Evolutionary conservation across 352 stramenopile species (phyloP).

Genomic region (Phytophthora melonis): DNA sequence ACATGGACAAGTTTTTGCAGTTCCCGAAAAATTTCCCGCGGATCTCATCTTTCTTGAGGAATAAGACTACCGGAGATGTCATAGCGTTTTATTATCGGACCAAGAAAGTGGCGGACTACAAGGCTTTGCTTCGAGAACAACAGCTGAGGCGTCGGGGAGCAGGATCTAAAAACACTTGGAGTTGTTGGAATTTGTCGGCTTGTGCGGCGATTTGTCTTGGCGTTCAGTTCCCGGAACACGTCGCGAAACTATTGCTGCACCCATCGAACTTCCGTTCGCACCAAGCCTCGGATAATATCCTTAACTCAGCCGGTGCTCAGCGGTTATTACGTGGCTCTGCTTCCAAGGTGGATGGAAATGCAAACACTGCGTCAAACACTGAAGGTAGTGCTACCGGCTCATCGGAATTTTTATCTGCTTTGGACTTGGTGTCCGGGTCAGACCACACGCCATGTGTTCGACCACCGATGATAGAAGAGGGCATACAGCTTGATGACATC

Average conservation of each 20-base stretch:
- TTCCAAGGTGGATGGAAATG: slow-evolving; percentile 21
- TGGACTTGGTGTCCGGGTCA: slow-evolving; percentile 43
- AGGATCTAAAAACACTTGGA: slow-evolving; percentile 91
- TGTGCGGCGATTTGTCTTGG: slow-evolving; percentile 86
- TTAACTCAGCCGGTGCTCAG: slow-evolving; percentile 77
- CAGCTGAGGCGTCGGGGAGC: slow-evolving; percentile 84
- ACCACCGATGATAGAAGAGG: slow-evolving; percentile 1
- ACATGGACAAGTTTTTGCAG: slow-evolving; percentile 98
- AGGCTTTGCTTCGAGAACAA: slow-evolving; percentile 92
- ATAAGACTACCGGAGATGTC: slow-evolving; percentile 97
- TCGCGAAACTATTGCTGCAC: slow-evolving; percentile 79
- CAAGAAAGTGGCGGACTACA: slow-evolving; percentile 98
- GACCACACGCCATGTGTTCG: slow-evolving; percentile 39
- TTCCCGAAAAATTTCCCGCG: slow-evolving; percentile 99
- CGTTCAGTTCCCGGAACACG: slow-evolving; percentile 77
- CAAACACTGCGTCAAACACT: slow-evolving; percentile 7
- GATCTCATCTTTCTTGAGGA: slow-evolving; percentile 94
- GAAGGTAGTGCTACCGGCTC: neutral
- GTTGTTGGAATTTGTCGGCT: slow-evolving; percentile 88
- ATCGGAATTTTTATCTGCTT: slow-evolving; percentile 30
- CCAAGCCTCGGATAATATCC: slow-evolving; percentile 87
- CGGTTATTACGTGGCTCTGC: slow-evolving; percentile 44
- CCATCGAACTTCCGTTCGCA: slow-evolving; percentile 88
- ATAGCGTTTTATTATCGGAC: slow-evolving; percentile 98
- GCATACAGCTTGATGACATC: slow-evolving; percentile 35